These are phyloP conservation scores for Plasmodium cynomolgi DNA, from an alignment of 169 alveolate genomes.

Conservation along the genomic window DNA sequence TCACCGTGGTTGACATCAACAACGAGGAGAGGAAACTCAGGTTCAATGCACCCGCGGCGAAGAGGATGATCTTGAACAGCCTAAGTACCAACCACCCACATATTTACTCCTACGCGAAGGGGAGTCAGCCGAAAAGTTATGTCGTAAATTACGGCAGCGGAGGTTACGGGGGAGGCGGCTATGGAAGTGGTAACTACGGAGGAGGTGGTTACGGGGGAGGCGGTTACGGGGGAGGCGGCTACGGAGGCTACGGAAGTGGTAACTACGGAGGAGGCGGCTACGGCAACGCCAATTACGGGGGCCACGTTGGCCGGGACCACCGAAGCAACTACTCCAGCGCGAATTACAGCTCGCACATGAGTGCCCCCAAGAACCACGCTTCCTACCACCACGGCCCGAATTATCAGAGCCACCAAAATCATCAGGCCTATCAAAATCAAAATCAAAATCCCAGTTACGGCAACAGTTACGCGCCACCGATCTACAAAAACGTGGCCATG, in stretches of 20 bases:
- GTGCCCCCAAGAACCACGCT: constrained; percentile 5
- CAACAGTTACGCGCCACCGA: constrained; percentile 18
- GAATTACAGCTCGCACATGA: background rate
- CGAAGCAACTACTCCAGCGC: background rate
- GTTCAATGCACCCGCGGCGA: constrained; percentile 73
- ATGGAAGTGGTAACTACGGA: background rate
- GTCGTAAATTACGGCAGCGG: background rate
- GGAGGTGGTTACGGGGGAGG: background rate
- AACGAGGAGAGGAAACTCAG: constrained; percentile 71
- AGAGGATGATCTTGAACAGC: constrained; percentile 66
- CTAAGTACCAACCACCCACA: constrained; percentile 67
- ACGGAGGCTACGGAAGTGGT: background rate
- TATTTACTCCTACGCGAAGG: constrained; percentile 29
- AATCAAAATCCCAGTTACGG: constrained; percentile 17
- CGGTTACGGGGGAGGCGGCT: too few relatives aligned
- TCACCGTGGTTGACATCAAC: constrained; percentile 60
- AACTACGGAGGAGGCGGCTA: background rate
- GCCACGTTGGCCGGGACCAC: background rate
- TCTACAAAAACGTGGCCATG: constrained; percentile 1
- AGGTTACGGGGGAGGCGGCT: background rate
- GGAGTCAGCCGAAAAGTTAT: background rate
- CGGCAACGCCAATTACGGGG: background rate
- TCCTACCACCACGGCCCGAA: constrained; percentile 26
- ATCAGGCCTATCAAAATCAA: background rate
- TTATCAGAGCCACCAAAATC: background rate